A percentile compares a stretch with the other conserved stretches of the same genome.
These are phyloP conservation scores for Leishmania braziliensis DNA, from an alignment of 208 protist genomes.

Conservation along the genomic window DNA sequence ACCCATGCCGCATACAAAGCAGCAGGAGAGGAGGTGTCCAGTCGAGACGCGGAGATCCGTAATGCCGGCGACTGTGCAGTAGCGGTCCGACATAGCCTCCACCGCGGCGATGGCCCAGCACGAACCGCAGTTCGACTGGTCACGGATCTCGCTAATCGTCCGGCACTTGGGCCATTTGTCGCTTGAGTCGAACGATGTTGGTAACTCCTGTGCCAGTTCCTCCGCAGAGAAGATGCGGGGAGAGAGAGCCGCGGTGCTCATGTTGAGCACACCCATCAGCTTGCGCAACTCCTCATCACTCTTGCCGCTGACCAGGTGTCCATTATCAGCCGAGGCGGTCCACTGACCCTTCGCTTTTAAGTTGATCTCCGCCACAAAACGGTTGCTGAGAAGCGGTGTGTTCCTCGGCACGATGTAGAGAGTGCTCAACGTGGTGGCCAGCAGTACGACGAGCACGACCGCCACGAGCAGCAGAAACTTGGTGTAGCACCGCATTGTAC, in stretches of 20 bases:
- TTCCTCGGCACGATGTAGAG: slow-evolving; percentile 23
- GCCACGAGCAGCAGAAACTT: slow-evolving; percentile 25
- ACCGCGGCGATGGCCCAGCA: slow-evolving; percentile 93
- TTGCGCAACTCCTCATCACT: slow-evolving; percentile 41
- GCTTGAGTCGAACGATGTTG: slow-evolving; percentile 63
- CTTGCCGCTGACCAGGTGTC: slow-evolving; percentile 35
- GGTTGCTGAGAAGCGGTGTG: slow-evolving; percentile 25
- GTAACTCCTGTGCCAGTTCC: slow-evolving; percentile 44
- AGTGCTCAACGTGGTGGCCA: slow-evolving; percentile 26
- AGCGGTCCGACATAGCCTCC: slow-evolving; percentile 85
- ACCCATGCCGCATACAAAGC: slow-evolving; percentile 71
- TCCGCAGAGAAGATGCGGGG: slow-evolving; percentile 50
- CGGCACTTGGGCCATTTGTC: slow-evolving; percentile 66
- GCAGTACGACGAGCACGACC: slow-evolving; percentile 30
- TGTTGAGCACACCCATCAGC: slow-evolving; percentile 52
- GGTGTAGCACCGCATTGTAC: slow-evolving; percentile 18
- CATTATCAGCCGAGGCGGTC: slow-evolving; percentile 53
- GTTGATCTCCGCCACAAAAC: slow-evolving; percentile 45
- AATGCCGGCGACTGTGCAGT: slow-evolving; percentile 81
- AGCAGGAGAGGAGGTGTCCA: slow-evolving; percentile 82
- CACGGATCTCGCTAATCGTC: slow-evolving; percentile 73
- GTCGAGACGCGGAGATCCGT: slow-evolving; percentile 66
- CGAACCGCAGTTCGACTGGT: slow-evolving; percentile 89
- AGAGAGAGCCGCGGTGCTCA: slow-evolving; percentile 32
- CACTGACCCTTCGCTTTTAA: slow-evolving; percentile 52